These are phyloP conservation scores for Tripterygium wilfordii DNA, from an alignment of 177 flowering plant genomes.

Conservation along the genomic window DNA sequence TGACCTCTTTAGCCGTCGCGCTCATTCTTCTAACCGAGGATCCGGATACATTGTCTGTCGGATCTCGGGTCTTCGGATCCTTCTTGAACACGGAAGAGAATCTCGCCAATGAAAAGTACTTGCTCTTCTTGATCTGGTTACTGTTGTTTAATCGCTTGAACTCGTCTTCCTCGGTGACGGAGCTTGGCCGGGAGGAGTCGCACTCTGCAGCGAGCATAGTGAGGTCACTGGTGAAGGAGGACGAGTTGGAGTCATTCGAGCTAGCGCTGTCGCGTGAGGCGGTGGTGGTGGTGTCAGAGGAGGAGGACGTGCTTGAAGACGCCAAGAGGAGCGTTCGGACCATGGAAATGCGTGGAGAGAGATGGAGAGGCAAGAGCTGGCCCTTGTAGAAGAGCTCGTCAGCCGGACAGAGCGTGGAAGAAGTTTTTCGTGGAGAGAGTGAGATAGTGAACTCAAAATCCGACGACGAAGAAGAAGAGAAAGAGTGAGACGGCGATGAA, in stretches of 20 bases:
- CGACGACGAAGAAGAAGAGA: conserved; percentile 71
- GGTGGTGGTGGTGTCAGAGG: conserved; percentile 35
- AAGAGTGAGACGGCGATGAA: conserved; percentile 57
- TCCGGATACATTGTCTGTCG: conserved; percentile 2
- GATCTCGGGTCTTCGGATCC: conserved; percentile 17
- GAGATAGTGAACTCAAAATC: conserved; percentile 83
- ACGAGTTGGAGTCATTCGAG: conserved; percentile 40
- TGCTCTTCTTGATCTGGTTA: conserved; percentile 29
- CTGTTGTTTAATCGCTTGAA: conserved; percentile 21
- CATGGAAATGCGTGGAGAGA: conserved; percentile 80
- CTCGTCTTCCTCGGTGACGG: conserved; percentile 67
- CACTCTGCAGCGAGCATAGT: conserved; percentile 28
- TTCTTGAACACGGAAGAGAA: conserved; percentile 68
- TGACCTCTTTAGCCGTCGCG: conserved; percentile 58
- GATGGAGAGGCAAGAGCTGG: conserved; percentile 80
- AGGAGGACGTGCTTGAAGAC: conserved; percentile 37
- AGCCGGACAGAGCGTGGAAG: conserved; percentile 61
- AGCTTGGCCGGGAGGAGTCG: conserved; percentile 79
- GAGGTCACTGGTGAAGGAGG: conserved; percentile 35
- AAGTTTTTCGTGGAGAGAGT: conserved; percentile 50
- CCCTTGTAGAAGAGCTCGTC: conserved; percentile 96
- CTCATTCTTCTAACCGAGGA: conserved; percentile 42
- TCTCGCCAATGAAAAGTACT: conserved; percentile 62
- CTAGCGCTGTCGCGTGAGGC: conserved; percentile 64
- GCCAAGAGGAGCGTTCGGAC: conserved; percentile 64